phyloP scores from a whole-genome alignment of 192 early-diverging fungal genomes.

The Jimgerdemannia flammicorona region DNA sequence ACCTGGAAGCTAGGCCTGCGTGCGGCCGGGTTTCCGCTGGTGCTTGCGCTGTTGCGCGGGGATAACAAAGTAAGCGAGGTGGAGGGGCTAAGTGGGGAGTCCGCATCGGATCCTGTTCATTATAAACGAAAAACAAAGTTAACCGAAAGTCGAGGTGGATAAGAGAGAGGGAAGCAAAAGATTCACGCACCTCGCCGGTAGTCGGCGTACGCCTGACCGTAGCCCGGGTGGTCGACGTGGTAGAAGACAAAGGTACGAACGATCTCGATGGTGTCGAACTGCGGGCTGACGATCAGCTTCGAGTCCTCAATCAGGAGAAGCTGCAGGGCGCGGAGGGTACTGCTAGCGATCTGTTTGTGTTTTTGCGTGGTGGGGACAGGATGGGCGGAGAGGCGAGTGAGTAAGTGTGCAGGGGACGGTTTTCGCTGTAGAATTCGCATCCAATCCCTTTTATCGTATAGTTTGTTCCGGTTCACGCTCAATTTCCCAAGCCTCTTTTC shows the following conservation, averaged over 20 bases:
- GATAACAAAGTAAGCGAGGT: not conserved
- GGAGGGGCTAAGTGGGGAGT: no score
- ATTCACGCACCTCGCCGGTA: not conserved
- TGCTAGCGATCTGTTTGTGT: constrained; percentile 39
- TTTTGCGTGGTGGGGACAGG: not conserved
- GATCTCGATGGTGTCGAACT: constrained; percentile 41
- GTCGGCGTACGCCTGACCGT: not conserved
- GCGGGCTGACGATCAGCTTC: constrained; percentile 29
- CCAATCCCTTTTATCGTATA: no score
- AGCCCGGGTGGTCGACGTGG: constrained; percentile 15
- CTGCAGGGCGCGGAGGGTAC: constrained; percentile 50
- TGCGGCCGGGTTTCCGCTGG: not conserved
- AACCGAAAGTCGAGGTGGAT: no score
- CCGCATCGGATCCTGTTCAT: not conserved
- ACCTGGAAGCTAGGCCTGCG: constrained; percentile 6
- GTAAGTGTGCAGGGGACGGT: no score
- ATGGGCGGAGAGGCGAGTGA: no score
- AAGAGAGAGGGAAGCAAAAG: no score
- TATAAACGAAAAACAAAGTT: no score
- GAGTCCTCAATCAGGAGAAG: constrained; percentile 49
- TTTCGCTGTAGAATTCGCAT: no score
- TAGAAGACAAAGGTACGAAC: constrained; percentile 48
- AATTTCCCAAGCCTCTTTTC: no score
- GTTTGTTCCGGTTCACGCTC: no score
- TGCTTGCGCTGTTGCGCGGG: not conserved